Evolutionary conservation across 129 eudicot genomes (phyloP).

Genomic region (Tagetes erecta): DNA sequence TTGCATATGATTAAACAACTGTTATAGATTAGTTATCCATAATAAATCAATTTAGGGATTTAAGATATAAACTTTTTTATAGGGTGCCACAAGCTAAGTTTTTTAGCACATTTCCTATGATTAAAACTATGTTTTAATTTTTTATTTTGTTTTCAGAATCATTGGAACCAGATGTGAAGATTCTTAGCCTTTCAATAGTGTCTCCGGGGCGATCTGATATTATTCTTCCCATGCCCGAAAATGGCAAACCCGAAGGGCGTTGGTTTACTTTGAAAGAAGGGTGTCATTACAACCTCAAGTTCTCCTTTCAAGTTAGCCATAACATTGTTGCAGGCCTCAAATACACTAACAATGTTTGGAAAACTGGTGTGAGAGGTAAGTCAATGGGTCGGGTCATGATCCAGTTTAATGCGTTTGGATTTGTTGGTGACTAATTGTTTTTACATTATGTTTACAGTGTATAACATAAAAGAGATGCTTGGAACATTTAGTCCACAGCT

Average conservation of each 20-base stretch:
- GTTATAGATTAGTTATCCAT: background rate
- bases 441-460: slow-evolving; percentile 46
- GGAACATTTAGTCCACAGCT: slow-evolving; percentile 74
- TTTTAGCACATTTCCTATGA: background rate
- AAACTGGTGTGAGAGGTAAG: slow-evolving; percentile 70
- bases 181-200: slow-evolving; percentile 58
- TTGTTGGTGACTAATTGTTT: background rate
- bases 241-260: slow-evolving; percentile 57
- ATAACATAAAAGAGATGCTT: slow-evolving; percentile 60
- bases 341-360: slow-evolving; percentile 68
- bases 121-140: slow-evolving; percentile 16
- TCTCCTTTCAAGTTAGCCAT: slow-evolving; percentile 66
- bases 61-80: background rate
- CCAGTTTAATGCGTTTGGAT: slow-evolving; percentile 9
- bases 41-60: background rate
- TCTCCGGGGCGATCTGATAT: slow-evolving; percentile 61
- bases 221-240: slow-evolving; percentile 58
- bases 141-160: slow-evolving; percentile 41
- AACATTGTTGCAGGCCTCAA: slow-evolving; percentile 68
- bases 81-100: background rate
- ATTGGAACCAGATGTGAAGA: slow-evolving; percentile 70
- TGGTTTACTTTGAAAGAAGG: slow-evolving; percentile 81
- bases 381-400: slow-evolving; percentile 1
- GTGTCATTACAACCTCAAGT: slow-evolving; percentile 55
- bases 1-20: background rate